Evolutionary conservation across 768 basidiomycete species (phyloP).

Genomic region (Lactarius trivialis): DNA sequence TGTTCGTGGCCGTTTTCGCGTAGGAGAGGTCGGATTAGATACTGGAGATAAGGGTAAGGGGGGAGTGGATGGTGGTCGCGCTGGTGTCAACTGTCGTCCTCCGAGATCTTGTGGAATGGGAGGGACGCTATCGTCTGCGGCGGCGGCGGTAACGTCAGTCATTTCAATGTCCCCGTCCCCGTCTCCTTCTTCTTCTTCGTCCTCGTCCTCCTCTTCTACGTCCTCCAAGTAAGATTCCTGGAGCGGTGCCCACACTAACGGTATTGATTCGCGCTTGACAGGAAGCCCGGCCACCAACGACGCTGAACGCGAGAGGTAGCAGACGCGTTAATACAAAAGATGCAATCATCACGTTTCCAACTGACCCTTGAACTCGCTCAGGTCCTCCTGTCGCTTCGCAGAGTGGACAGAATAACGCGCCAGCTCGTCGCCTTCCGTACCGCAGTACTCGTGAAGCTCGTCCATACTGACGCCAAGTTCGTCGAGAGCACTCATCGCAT

Average conservation of each 20-base stretch:
- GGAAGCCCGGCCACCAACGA: slow-evolving; percentile 52
- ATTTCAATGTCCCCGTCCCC: slow-evolving; percentile 15
- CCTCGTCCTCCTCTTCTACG: slow-evolving; percentile 31
- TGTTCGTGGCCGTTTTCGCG: slow-evolving; percentile 51
- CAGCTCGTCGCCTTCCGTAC: slow-evolving; percentile 63
- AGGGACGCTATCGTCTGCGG: slow-evolving; percentile 16
- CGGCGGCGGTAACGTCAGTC: slow-evolving; percentile 16
- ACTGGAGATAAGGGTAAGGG: slow-evolving; percentile 49
- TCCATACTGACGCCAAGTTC: slow-evolving; percentile 68
- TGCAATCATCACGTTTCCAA: slow-evolving; percentile 27
- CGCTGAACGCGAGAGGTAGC: slow-evolving; percentile 36
- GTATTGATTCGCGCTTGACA: slow-evolving; percentile 50
- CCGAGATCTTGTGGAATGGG: slow-evolving; percentile 13
- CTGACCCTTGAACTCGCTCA: slow-evolving; percentile 67
- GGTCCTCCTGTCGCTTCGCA: slow-evolving; percentile 59
- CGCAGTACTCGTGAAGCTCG: slow-evolving; percentile 61
- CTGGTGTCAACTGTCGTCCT: slow-evolving; percentile 19
- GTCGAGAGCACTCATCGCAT: slow-evolving; percentile 60
- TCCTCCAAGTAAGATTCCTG: slow-evolving; percentile 27
- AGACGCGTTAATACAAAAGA: slow-evolving; percentile 27
- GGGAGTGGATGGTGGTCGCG: slow-evolving; percentile 32
- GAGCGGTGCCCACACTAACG: slow-evolving; percentile 38
- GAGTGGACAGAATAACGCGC: slow-evolving; percentile 61
- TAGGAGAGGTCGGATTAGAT: slow-evolving; percentile 52
- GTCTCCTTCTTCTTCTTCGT: slow-evolving; percentile 28